Evolutionary conservation across 106 monocot species (phyloP), one percentile per base, ranked within the genome.

Genomic region (Acanthochlamys bracteata): DNA sequence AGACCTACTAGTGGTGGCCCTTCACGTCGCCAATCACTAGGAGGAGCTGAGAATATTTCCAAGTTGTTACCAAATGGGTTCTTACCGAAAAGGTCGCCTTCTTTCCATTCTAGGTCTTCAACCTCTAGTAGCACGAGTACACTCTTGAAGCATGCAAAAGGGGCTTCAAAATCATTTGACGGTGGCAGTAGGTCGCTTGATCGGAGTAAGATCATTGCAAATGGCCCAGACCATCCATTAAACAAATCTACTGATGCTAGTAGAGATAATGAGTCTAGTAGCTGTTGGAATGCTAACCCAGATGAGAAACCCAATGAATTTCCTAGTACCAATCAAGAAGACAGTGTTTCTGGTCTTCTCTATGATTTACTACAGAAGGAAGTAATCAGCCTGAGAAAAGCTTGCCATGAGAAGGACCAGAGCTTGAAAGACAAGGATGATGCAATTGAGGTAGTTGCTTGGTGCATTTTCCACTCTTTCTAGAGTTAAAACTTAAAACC

Each of bases 291-390:
- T 70, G 73, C 66, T 10, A 70, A 41, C 69, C 55, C 72, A 42
- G 74, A 85, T 24, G 79, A 79, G 40, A 90, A 84, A 63, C 69
- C 61, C 11, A 65, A 52, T 47, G 81, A 84, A 43, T 41, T 72
- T 39, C 57, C 63, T 40, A 66, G 46, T 73, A 65, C 13, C 39
- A 74, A 79, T 53, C 43, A 73, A 20, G 78, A 72, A 63, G 90
- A 95, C 63, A 60, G 42, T 66, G 90, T 95, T 0, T 95, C 94
- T 75, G 94, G 94, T 20, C 63, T 90, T 46, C 74, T 95, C 23
- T 95, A 95, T 73, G 95, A 90, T 54, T 73, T 95, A 71, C 62
- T 95, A 56, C 90, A 95, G 65, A 95, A 95, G 80, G 95, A 95
- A 42, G 95, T 95, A 2, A 62, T 82, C 27, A 69, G 57, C 22